Evolutionary conservation across 2,329 filamentous ascomycete species (phyloP), one percentile per base, ranked within the genome.

Genomic region (Anthostomella pinea): DNA sequence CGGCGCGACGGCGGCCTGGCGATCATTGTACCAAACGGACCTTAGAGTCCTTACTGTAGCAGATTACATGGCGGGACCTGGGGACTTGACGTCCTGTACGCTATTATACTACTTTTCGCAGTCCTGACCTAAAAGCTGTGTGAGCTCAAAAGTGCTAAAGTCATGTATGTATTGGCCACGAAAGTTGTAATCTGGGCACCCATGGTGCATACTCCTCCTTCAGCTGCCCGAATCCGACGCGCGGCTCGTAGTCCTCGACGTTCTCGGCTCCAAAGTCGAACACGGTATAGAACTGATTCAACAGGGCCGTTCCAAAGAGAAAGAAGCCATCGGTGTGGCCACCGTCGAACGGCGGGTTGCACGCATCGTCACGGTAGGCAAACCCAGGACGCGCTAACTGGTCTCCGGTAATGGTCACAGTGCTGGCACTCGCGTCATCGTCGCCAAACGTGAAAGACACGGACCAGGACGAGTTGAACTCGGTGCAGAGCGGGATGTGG

Each of bases 401-500:
- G 11, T 59, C 56, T 8, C 63, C 62, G 0, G 51, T 56, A 5
- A 65, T 3, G 14, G 54, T 59, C 14, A 65, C 3, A 24, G 26
- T 27, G 26, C 30, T 32, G 17, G 27, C 17, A 18, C 27, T n/a
- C 28, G 33, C 31, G 6, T 41, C 50, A 6, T 38, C 48, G 15
- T 38, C 46, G 8, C 52, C 52, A 26, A 61, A 46, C n/a, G 51
- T 39, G 17, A 64, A 52, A 0, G 54, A 45, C 10, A 63, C 22
- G 2, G 57, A 57, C 62, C 63, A 65, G 37, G 53, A 46, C 22
- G 56, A 41, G 36, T 59, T 64, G 39, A 65, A 64, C 22, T 65
- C 60, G 43, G 35, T 50, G 50, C 63, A 65, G 15, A 58, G 39
- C 5, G 59, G 60, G 28, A 63, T 39, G 27, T 56, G 48, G 0